Conservation (phyloP, 768 basidiomycete genomes). For the Psilocybe sp. region DNA sequence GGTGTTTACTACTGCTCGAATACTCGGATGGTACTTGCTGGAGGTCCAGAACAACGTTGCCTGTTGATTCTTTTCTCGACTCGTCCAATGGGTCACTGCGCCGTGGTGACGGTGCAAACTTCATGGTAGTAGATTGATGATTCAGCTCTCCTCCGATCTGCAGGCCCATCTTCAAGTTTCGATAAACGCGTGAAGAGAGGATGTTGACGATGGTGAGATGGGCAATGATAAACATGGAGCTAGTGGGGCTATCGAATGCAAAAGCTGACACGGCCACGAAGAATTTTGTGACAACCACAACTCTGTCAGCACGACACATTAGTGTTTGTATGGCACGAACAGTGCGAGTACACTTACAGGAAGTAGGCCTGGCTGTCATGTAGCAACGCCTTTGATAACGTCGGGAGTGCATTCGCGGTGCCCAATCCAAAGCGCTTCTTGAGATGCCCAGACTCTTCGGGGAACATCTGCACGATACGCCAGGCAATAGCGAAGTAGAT, state of each 20-base stretch:
- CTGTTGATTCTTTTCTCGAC: too few species aligned
- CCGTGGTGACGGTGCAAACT: too few species aligned
- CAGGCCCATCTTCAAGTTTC: conserved; percentile 6
- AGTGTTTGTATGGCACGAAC: background rate
- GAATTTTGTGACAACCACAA: conserved; percentile 10
- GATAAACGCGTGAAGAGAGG: conserved; percentile 9
- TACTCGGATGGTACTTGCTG: too few species aligned
- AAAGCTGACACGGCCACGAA: conserved; percentile 5
- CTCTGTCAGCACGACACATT: background rate
- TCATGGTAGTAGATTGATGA: too few species aligned
- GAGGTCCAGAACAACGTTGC: too few species aligned
- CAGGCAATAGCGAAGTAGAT: conserved; percentile 31
- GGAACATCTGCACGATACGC: conserved; percentile 16
- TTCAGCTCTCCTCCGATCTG: too few species aligned
- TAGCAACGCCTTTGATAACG: conserved; percentile 4
- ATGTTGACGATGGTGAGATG: conserved; percentile 12
- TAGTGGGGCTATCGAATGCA: background rate
- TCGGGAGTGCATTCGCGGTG: conserved; percentile 15
- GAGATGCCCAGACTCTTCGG: conserved; percentile 2
- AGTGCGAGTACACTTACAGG: background rate
- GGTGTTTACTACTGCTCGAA: too few species aligned
- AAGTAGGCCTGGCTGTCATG: conserved; percentile 29
- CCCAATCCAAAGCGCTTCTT: conserved; percentile 5
- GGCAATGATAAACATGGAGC: conserved; percentile 10
- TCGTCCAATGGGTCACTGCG: too few species aligned